A percentile compares a stretch with the other conserved stretches of the same genome.
Conservation (phyloP, 257 asterid genomes). For the Solanum commersonii region DNA sequence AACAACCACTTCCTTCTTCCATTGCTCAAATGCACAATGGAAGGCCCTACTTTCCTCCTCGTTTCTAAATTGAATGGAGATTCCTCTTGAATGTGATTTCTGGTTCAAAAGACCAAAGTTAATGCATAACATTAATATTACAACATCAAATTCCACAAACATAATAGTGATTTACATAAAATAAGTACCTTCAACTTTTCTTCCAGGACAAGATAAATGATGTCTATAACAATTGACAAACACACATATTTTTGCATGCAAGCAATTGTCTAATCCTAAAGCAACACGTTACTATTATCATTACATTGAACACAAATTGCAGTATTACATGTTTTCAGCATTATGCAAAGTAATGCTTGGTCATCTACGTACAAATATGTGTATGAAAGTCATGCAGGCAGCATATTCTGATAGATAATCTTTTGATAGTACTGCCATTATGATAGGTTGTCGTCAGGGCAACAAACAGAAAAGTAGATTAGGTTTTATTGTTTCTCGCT, state of each 20-base stretch:
- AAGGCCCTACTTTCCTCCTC: conserved; percentile 92
- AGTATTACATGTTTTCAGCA: not conserved
- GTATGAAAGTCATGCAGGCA: not conserved
- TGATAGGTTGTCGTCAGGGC: not conserved
- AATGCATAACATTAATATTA: conserved; percentile 13
- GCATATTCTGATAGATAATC: not conserved
- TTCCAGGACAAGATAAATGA: not conserved
- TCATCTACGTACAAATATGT: not conserved
- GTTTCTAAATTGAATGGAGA: conserved; percentile 73
- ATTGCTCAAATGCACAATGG: conserved; percentile 90
- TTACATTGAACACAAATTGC: not conserved
- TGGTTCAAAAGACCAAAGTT: conserved; percentile 48
- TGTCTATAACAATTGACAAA: not conserved
- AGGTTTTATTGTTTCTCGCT: not conserved
- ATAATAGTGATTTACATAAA: not conserved
- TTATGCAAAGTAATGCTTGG: not conserved
- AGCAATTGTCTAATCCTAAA: not conserved
- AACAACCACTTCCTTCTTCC: conserved; percentile 68
- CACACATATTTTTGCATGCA: not conserved
- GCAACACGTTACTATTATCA: not conserved
- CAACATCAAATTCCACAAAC: conserved; percentile 10
- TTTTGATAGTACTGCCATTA: not conserved
- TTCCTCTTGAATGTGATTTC: conserved; percentile 82
- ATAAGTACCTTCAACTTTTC: not conserved
- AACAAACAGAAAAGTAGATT: not conserved